Percentiles rank a stretch among this genome's conserved stretches.
Conservation (phyloP, 78 protist genomes). For the Dictyostelium firmibasis region DNA sequence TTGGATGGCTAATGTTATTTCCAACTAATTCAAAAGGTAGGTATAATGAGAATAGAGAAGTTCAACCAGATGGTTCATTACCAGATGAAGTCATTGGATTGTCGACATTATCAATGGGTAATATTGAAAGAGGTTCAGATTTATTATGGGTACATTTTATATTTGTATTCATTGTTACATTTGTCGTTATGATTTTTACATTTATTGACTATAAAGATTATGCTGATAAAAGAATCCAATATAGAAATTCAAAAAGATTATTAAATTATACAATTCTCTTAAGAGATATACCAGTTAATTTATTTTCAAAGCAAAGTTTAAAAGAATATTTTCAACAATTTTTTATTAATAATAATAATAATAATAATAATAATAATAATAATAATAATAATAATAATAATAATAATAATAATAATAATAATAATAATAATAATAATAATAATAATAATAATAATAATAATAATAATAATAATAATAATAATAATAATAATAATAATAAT, state of each 20-base stretch:
- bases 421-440: background rate
- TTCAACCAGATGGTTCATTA: background rate
- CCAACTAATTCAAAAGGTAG: constrained; percentile 1
- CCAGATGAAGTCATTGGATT: background rate
- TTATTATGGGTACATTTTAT: constrained; percentile 2
- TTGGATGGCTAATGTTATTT: constrained; percentile 3
- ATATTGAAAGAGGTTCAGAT: constrained; percentile 12
- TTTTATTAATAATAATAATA: background rate
- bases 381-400: background rate
- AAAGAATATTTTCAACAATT: background rate
- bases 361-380: too few relatives aligned
- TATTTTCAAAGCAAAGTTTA: background rate
- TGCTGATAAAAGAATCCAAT: background rate
- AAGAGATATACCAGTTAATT: background rate
- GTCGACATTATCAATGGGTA: constrained; percentile 4
- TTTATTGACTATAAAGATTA: background rate
- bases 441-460: too few relatives aligned
- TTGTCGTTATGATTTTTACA: background rate
- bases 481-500: background rate
- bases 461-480: background rate
- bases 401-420: background rate
- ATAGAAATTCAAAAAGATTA: background rate
- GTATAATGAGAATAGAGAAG: constrained; percentile 3
- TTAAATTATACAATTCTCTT: background rate
- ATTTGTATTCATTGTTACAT: background rate